Percentiles rank a stretch among this genome's conserved stretches.
Conservation (phyloP, 2,329 filamentous ascomycete genomes). For the Rosellinia necatrix region DNA sequence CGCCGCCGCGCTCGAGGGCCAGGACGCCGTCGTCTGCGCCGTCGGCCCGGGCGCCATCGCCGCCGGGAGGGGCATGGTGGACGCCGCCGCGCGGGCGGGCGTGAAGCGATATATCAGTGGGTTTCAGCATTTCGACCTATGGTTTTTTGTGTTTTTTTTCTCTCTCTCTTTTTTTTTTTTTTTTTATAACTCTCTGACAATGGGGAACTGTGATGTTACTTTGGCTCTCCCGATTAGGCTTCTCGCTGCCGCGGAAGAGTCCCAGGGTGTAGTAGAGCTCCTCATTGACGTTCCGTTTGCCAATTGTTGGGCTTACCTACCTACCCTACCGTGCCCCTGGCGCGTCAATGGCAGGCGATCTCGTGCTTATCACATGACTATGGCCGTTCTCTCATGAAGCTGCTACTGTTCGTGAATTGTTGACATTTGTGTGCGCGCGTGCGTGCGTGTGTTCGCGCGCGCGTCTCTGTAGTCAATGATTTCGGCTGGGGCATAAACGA, state of each 20-base stretch:
- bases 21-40: conserved; percentile 38
- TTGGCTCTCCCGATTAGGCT: too few relatives aligned
- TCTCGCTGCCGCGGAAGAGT: too few relatives aligned
- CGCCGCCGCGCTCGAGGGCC: conserved; percentile 30
- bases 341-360: too few relatives aligned
- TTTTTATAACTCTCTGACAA: not conserved
- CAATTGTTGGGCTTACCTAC: too few relatives aligned
- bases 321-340: too few relatives aligned
- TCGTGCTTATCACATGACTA: too few relatives aligned
- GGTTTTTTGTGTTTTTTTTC: not conserved
- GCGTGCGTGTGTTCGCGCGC: not conserved
- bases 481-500: conserved; percentile 39
- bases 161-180: not conserved
- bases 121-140: too few relatives aligned
- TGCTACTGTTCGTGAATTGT: too few relatives aligned
- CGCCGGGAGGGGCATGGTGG: conserved; percentile 32
- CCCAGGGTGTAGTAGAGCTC: too few relatives aligned
- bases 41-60: conserved; percentile 32
- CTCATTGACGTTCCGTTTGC: too few relatives aligned
- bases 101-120: conserved; percentile 38
- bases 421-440: not conserved
- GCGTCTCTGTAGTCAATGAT: conserved; percentile 28
- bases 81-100: conserved; percentile 39
- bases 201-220: too few relatives aligned
- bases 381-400: too few relatives aligned